phyloP scores from a whole-genome alignment of 1,284 basidiomycete species.

The Ceratobasidium sp. region DNA sequence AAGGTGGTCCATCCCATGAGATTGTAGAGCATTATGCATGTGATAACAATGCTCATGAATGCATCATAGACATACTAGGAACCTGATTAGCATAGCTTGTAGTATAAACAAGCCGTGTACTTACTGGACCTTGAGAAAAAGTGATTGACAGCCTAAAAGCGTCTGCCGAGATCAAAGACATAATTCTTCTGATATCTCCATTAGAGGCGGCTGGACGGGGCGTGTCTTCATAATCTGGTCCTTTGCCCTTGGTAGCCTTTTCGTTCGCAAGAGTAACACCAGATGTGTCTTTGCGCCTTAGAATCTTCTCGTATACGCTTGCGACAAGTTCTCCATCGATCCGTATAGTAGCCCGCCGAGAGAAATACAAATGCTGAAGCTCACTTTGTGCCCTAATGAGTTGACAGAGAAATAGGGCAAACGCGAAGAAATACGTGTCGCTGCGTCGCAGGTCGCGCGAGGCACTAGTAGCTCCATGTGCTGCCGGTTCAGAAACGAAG shows the following conservation, averaged over 20 bases:
- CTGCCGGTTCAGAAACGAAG: neutral
- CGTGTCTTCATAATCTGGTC: conserved; percentile 1
- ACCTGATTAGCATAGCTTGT: neutral
- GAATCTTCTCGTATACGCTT: conserved; percentile 43
- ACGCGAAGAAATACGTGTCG: conserved; percentile 42
- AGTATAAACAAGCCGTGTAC: neutral
- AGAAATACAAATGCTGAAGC: conserved; percentile 42
- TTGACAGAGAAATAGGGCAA: conserved; percentile 25
- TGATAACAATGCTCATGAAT: conserved; percentile 30
- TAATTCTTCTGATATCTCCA: conserved; percentile 46
- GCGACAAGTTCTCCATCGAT: conserved; percentile 34
- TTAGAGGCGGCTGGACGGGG: neutral
- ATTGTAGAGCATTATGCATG: conserved; percentile 34
- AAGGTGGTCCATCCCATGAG: conserved; percentile 46
- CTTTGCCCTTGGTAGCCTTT: conserved; percentile 23
- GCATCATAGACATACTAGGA: conserved; percentile 64
- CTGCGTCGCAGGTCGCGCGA: neutral
- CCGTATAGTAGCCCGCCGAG: conserved; percentile 36
- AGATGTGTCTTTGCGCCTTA: conserved; percentile 41
- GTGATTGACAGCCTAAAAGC: conserved; percentile 7
- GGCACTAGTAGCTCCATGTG: neutral
- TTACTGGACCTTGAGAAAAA: conserved; percentile 14
- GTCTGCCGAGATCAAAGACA: conserved; percentile 32
- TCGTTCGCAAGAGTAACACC: neutral
- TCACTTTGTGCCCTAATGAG: conserved; percentile 39